Base-by-base conservation (phyloP, 148 eudicot species). In the Diospyros kaki region DNA sequence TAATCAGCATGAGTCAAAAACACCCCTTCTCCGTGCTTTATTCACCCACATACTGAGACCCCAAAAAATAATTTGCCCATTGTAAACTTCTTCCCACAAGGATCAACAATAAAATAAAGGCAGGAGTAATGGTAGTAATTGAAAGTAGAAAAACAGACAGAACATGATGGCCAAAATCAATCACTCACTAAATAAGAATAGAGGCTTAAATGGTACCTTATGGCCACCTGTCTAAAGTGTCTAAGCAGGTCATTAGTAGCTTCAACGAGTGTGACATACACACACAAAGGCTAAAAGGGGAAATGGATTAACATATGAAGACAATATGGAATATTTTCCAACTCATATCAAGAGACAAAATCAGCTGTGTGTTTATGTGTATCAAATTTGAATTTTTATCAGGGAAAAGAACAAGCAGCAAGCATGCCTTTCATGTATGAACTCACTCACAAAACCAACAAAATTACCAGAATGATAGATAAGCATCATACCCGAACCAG, bases 401-500 rank as follows among this genome's bases (percentile, higher is more conserved):
- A 28, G 28, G 28, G 28, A 28, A 28, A 28, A 28, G 28, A 28
- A 28, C 28, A 56, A 54, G 50, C 39, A 70, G 50, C 38, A 56
- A 41, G 38, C 51, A 42, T 38, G 59, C 53, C 15, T 51, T 39
- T 28, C 46, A 46, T 12, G 46, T 8, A 52, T 51, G 46, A 14
- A 74, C 40, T 54, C 38, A 74, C 40, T 54, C 38, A 9, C 56
- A 52, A 14, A 46, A 15, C 50, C 9, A 28, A 42, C 28, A 73
- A 50, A 51, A 73, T 17, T 10, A n/a, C 50, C n/a, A 51, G 45
- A 52, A 13, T 38, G 43, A 73, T 38, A 3, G 51, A 39, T 52
- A 40, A 50, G 61, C 51, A 74, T 38, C 92, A 75, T 88, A 95
- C 99, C 99, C 99, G 71, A 95, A 95, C 99, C 98, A 95, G 51